A percentile compares a stretch with the other conserved stretches of the same genome.
Evolutionary conservation across 2,329 filamentous ascomycete species (phyloP).

Genomic region (Sarocladiaceae sp.): DNA sequence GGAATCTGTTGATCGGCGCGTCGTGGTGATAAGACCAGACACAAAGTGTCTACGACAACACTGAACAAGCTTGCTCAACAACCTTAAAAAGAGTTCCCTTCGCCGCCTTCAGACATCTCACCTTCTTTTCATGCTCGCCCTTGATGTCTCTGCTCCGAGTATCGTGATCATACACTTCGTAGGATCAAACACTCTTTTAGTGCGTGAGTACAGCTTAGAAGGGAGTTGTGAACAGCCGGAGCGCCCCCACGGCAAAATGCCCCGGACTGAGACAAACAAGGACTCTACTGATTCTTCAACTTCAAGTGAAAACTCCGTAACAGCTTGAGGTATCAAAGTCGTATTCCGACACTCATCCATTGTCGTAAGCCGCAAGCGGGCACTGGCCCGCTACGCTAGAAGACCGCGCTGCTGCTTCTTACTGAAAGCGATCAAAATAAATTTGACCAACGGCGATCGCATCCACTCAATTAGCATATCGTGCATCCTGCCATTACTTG

Average conservation of each 20-base stretch:
- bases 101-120: slow-evolving; percentile 4
- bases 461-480: slow-evolving; percentile 5
- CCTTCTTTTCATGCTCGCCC: background rate
- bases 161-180: no score
- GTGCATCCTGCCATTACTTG: slow-evolving; percentile 3
- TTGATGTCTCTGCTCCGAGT: slow-evolving; percentile 3
- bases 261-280: background rate
- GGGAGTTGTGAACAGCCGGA: background rate
- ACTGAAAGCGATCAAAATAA: background rate
- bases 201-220: no score
- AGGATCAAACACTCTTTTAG: no score
- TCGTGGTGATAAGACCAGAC: background rate
- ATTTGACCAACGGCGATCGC: background rate
- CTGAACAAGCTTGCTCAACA: slow-evolving; percentile 7
- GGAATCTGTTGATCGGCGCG: background rate
- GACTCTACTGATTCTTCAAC: background rate
- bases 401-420: no score
- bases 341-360: background rate
- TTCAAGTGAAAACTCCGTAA: background rate
- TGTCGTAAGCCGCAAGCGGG: background rate
- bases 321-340: background rate
- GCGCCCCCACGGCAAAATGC: background rate
- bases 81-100: slow-evolving; percentile 5
- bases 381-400: no score
- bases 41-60: background rate